Percentiles rank a stretch among this genome's conserved stretches.
Conservation (phyloP, 208 protist species). For the Acanthamoeba healyi region DNA sequence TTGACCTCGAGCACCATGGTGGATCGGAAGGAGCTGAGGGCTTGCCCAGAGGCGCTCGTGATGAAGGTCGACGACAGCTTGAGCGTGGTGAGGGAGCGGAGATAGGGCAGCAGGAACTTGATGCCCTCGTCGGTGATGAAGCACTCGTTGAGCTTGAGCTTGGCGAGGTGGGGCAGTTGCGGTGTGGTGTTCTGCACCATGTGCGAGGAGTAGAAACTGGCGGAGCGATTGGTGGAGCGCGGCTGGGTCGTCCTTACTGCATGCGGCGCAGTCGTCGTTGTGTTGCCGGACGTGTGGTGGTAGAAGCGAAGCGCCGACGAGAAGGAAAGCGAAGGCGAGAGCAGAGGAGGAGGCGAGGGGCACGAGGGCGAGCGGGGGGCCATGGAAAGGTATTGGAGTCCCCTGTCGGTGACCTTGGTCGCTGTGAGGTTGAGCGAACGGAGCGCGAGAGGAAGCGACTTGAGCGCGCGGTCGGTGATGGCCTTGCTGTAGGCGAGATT, state of each 20-base stretch:
- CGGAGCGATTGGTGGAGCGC: background rate
- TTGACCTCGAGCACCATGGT: background rate
- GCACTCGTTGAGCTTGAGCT: slow-evolving; percentile 14
- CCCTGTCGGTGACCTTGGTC: background rate
- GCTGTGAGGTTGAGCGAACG: slow-evolving; percentile 1
- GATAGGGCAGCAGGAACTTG: slow-evolving; percentile 1
- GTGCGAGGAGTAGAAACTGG: slow-evolving; percentile 1
- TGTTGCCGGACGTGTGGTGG: background rate
- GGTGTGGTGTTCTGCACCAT: background rate
- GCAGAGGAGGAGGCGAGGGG: background rate
- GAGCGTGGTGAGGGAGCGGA: background rate
- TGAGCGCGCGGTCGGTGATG: slow-evolving; percentile 1
- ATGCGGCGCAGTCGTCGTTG: background rate
- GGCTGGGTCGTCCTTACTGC: background rate
- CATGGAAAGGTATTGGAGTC: background rate
- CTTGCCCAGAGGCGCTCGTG: background rate
- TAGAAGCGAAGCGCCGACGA: background rate
- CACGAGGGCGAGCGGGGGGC: background rate
- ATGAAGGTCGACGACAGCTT: slow-evolving; percentile 26
- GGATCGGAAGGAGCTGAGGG: background rate
- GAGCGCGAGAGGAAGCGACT: background rate
- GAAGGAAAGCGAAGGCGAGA: slow-evolving; percentile 27
- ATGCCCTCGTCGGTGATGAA: slow-evolving; percentile 36
- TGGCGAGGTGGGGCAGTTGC: background rate
- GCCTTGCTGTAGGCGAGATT: background rate